phyloP scores from a whole-genome alignment of 306 rosid species.

The Quercus bicolor region DNA sequence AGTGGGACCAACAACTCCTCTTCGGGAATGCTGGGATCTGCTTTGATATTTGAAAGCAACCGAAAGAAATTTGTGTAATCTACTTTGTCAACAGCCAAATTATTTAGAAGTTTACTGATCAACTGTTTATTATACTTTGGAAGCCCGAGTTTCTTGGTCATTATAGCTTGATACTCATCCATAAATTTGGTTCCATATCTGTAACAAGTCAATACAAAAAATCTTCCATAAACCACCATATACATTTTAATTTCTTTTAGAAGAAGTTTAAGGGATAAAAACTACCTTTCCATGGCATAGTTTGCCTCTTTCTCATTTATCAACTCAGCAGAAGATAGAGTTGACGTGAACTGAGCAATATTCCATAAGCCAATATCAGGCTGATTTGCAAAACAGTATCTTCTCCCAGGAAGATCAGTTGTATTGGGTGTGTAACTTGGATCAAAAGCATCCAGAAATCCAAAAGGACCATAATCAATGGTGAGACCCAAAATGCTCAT shows the following conservation, averaged over 20 bases:
- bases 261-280: slow-evolving; percentile 11
- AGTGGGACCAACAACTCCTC: slow-evolving; percentile 78
- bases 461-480: slow-evolving; percentile 96
- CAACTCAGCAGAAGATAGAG: slow-evolving; percentile 68
- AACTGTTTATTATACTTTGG: slow-evolving; percentile 87
- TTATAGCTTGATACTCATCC: slow-evolving; percentile 93
- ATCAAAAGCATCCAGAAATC: slow-evolving; percentile 99
- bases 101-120: slow-evolving; percentile 79
- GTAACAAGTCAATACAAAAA: slow-evolving; percentile 23
- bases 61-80: slow-evolving; percentile 97
- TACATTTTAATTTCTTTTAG: not conserved
- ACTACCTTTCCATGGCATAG: slow-evolving; percentile 95
- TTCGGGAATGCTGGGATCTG: slow-evolving; percentile 73
- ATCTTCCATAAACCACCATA: slow-evolving; percentile 16
- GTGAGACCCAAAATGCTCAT: slow-evolving; percentile 99
- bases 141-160: slow-evolving; percentile 95
- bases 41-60: slow-evolving; percentile 73
- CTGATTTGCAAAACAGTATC: slow-evolving; percentile 98
- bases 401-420: slow-evolving; percentile 97
- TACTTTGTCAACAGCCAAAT: slow-evolving; percentile 97
- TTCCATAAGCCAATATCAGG: slow-evolving; percentile 98
- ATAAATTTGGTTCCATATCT: slow-evolving; percentile 92
- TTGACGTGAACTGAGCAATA: slow-evolving; percentile 69
- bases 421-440: slow-evolving; percentile 94
- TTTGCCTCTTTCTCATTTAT: slow-evolving; percentile 88